These are phyloP conservation scores for Proliferodiscus dingleyae DNA, from an alignment of 2,329 filamentous ascomycete species.

Conservation along the genomic window DNA sequence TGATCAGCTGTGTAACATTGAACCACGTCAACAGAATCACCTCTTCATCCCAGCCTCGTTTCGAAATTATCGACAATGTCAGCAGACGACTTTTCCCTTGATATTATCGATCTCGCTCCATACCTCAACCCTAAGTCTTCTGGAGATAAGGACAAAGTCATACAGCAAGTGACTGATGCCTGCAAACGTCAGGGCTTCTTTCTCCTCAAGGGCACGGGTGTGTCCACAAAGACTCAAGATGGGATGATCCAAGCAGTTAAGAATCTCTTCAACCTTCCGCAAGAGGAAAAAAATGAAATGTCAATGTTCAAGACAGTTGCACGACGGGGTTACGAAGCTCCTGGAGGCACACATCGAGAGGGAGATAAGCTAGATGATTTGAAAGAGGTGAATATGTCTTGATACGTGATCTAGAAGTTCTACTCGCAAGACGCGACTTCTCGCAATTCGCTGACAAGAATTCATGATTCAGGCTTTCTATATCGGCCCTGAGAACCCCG, in stretches of 20 bases:
- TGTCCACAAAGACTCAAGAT: not conserved
- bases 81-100: not conserved
- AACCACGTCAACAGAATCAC: no score
- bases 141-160: constrained; percentile 12
- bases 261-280: not conserved
- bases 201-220: constrained; percentile 33
- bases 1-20: no score
- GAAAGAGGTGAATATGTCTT: not conserved
- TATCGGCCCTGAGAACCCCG: not conserved
- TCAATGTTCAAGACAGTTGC: not conserved
- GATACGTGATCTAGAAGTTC: no score
- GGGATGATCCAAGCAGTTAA: not conserved
- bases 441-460: not conserved
- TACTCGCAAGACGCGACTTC: not conserved
- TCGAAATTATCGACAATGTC: no score
- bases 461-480: not conserved
- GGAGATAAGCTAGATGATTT: not conserved
- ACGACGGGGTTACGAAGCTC: not conserved
- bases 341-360: not conserved
- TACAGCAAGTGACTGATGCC: constrained; percentile 35
- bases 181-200: constrained; percentile 46
- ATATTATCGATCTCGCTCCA: not conserved
- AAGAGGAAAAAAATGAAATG: not conserved
- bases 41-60: no score
- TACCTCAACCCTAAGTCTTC: constrained; percentile 5